Conservation (phyloP, 2,329 filamentous ascomycete genomes). For the Trichoderma koningii region DNA sequence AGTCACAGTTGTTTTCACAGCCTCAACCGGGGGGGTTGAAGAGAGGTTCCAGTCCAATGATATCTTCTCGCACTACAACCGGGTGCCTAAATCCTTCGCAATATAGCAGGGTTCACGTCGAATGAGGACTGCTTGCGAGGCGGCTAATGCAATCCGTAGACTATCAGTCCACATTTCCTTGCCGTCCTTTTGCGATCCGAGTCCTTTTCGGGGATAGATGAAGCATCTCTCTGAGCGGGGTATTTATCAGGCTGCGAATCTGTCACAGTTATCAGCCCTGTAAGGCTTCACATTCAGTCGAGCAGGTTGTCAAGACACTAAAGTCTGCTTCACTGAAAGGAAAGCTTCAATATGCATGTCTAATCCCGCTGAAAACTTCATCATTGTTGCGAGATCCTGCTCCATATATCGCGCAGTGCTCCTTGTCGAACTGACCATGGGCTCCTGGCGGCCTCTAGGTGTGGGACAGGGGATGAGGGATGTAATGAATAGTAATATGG, state of each 20-base stretch:
- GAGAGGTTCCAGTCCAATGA: not conserved
- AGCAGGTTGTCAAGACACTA: not conserved
- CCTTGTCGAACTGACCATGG: not conserved
- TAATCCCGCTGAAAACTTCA: not conserved
- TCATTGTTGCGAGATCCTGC: too few relatives aligned
- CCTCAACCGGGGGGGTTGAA: not conserved
- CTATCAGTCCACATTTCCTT: slow-evolving; percentile 15
- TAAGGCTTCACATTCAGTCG: not conserved
- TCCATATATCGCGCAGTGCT: not conserved
- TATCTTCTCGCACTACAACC: not conserved
- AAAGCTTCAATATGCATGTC: not conserved
- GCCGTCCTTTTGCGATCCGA: slow-evolving; percentile 5
- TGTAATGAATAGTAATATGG: slow-evolving; percentile 6
- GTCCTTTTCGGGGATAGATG: slow-evolving; percentile 7
- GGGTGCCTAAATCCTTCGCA: slow-evolving; percentile 4
- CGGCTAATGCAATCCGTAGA: slow-evolving; percentile 12
- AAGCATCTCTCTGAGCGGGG: slow-evolving; percentile 12
- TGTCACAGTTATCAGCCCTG: not conserved
- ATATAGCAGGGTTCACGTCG: not conserved
- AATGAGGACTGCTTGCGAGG: not conserved
- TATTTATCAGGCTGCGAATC: not conserved
- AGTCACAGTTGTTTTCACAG: not conserved
- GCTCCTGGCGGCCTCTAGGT: slow-evolving; percentile 1
- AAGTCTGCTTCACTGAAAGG: not conserved
- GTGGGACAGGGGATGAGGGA: slow-evolving; percentile 20